These are phyloP conservation scores for Acanthamoeba healyi DNA, from an alignment of 208 protist genomes.

Conservation along the genomic window DNA sequence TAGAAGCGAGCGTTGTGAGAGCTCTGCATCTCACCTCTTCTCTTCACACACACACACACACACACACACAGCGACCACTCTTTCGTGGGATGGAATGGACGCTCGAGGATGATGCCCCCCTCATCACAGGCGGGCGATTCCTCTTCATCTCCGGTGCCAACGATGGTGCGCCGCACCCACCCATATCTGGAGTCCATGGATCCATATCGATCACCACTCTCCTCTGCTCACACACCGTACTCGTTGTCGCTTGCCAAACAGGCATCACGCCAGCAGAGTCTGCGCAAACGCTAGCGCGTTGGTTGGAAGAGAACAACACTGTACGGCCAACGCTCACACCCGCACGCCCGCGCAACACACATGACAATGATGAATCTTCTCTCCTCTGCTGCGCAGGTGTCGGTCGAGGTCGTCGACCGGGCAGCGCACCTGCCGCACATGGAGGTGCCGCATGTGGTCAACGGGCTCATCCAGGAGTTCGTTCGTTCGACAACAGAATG, in stretches of 20 bases:
- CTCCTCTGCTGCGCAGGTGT: background rate
- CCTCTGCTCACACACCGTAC: background rate
- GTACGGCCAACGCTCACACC: background rate
- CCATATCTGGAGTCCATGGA: too few species aligned
- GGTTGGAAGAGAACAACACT: background rate
- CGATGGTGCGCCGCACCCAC: background rate
- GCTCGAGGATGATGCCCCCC: background rate
- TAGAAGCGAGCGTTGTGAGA: too few species aligned
- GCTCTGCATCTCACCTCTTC: too few species aligned
- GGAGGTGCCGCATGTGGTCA: background rate
- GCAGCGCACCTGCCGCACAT: conserved; percentile 16
- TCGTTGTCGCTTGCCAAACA: background rate
- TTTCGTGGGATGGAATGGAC: background rate
- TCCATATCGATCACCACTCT: background rate
- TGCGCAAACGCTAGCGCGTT: background rate
- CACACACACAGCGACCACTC: background rate
- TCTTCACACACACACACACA: too few species aligned
- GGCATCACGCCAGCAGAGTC: background rate
- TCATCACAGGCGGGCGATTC: background rate
- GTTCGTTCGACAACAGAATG: too few species aligned
- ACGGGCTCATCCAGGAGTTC: background rate
- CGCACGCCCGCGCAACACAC: background rate
- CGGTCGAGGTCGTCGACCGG: background rate
- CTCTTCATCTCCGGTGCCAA: background rate
- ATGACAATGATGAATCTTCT: too few species aligned